Percentiles rank a stretch among this genome's conserved stretches.
These are phyloP conservation scores for Mycena latifolia DNA, from an alignment of 768 basidiomycete species.

Conservation along the genomic window DNA sequence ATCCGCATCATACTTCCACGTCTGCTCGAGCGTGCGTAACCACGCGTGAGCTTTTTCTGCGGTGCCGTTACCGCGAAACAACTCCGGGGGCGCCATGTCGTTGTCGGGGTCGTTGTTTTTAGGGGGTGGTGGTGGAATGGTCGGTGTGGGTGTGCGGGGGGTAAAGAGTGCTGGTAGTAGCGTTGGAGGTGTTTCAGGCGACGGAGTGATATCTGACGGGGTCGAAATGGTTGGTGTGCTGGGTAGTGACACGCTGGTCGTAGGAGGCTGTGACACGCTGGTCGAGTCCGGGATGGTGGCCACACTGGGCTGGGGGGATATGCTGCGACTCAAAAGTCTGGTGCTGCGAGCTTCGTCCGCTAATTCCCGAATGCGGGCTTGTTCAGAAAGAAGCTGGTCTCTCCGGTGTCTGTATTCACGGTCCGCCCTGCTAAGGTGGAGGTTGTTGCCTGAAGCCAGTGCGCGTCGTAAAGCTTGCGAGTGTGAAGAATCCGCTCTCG, in stretches of 20 bases:
- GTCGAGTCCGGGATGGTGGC: background rate
- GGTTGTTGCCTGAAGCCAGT: constrained; percentile 3
- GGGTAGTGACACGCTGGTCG: too few relatives aligned
- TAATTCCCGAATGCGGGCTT: background rate
- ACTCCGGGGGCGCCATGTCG: background rate
- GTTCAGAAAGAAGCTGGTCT: background rate
- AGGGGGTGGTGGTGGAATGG: background rate
- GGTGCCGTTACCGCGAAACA: background rate
- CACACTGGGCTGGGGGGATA: background rate
- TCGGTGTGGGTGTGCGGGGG: background rate
- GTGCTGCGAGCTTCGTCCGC: background rate
- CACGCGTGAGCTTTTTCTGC: background rate
- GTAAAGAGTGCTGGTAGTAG: background rate
- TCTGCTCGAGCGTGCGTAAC: background rate
- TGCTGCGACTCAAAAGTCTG: background rate
- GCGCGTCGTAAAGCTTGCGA: background rate
- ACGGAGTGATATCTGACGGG: background rate
- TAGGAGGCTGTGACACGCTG: background rate
- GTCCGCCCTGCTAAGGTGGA: too few relatives aligned
- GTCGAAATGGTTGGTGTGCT: background rate
- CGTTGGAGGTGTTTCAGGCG: background rate
- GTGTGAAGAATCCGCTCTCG: background rate
- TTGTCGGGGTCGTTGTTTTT: background rate
- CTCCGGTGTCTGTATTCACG: too few relatives aligned
- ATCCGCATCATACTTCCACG: too few relatives aligned